Percentiles rank a stretch among this genome's conserved stretches.
phyloP scores from a whole-genome alignment of 176 grass and related monocot genomes.

The Raddia guianensis region DNA sequence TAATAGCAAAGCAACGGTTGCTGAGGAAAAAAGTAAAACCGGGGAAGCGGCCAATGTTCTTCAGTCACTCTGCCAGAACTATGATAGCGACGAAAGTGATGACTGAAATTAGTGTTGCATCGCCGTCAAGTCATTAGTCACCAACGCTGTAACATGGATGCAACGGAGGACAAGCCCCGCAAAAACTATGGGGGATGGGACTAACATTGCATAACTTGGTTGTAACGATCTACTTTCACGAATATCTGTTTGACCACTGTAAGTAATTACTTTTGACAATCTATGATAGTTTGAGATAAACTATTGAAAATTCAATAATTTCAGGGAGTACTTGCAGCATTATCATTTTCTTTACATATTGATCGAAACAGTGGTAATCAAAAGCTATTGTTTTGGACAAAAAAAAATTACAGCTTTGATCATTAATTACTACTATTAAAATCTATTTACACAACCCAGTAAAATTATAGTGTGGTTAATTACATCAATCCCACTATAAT shows the following conservation, averaged over 20 bases:
- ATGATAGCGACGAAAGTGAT: constrained; percentile 54
- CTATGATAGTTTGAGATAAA: background rate
- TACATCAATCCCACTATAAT: no score
- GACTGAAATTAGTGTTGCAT: background rate
- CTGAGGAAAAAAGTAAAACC: constrained; percentile 11
- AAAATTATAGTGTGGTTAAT: no score
- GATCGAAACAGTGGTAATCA: no score
- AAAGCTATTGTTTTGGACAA: no score
- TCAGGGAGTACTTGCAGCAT: background rate
- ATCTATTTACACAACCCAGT: no score
- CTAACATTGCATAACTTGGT: constrained; percentile 7
- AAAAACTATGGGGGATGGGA: background rate
- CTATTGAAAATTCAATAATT: background rate
- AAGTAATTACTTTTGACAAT: background rate
- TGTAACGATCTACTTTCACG: background rate
- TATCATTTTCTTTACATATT: background rate
- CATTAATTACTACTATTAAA: no score
- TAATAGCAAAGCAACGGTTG: constrained; percentile 15
- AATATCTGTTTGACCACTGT: constrained; percentile 7
- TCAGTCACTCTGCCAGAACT: constrained; percentile 53
- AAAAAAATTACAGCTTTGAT: no score
- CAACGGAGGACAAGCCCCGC: background rate
- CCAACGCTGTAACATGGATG: background rate
- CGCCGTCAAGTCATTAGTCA: background rate
- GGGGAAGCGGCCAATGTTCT: constrained; percentile 46